Evolutionary conservation across 371 early-diverging fungal genomes (phyloP).

Genomic region (Lichtheimia corymbifera): DNA sequence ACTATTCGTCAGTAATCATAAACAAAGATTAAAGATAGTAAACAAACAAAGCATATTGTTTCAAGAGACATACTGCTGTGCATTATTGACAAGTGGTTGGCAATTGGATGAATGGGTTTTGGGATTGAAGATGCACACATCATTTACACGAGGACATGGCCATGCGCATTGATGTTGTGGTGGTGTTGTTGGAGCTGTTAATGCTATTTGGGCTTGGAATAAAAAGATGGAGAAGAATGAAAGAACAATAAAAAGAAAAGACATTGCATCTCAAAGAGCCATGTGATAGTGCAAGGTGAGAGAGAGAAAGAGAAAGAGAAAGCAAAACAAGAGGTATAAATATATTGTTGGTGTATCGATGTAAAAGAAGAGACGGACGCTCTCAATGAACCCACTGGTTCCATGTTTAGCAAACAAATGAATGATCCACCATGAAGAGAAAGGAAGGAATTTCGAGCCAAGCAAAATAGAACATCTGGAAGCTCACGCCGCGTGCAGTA

Average conservation of each 20-base stretch:
- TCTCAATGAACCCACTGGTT: slow-evolving; percentile 6
- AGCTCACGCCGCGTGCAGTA: neutral
- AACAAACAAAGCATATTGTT: no score
- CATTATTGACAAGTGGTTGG: no score
- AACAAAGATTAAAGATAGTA: neutral
- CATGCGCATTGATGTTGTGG: neutral
- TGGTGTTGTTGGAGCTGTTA: no score
- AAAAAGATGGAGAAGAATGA: neutral
- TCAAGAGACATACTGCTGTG: no score
- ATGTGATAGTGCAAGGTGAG: neutral
- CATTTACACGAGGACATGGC: neutral
- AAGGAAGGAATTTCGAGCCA: slow-evolving; percentile 12
- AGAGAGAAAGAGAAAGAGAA: neutral
- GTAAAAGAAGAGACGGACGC: slow-evolving; percentile 16
- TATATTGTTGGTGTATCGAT: slow-evolving; percentile 5
- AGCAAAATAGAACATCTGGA: slow-evolving; percentile 13
- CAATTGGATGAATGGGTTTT: no score
- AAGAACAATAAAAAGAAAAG: neutral
- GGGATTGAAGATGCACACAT: neutral
- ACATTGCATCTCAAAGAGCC: slow-evolving; percentile 3
- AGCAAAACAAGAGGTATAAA: neutral
- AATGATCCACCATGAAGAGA: slow-evolving; percentile 8
- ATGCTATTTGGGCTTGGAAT: neutral
- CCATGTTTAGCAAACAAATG: slow-evolving; percentile 4
- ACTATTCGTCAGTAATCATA: neutral